These are phyloP conservation scores for Canavalia ensiformis DNA, from an alignment of 306 rosid genomes.

Conservation along the genomic window DNA sequence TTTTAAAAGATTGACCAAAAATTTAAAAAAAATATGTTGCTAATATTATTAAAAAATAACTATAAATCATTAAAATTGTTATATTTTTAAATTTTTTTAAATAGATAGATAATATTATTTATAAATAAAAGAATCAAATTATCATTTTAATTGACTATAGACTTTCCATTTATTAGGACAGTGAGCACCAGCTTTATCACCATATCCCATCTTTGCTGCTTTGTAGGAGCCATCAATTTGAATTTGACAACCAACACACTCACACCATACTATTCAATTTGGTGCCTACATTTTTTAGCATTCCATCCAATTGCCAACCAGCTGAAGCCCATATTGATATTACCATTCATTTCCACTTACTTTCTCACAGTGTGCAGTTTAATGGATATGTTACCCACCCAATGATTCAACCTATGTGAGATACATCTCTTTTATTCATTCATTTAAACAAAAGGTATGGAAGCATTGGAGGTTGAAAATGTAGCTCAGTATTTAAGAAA, in stretches of 20 bases:
- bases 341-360: not conserved
- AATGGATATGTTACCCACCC: not conserved
- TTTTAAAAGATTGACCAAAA: too few species aligned
- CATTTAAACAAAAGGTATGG: not conserved
- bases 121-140: too few species aligned
- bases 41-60: too few species aligned
- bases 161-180: not conserved
- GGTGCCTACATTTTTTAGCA: not conserved
- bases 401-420: not conserved
- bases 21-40: too few species aligned
- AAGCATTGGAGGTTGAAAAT: conserved; percentile 42
- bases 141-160: conserved; percentile 14
- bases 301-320: not conserved
- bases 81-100: too few species aligned
- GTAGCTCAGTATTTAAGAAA: conserved; percentile 22
- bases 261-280: not conserved
- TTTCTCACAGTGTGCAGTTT: not conserved
- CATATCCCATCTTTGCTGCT: not conserved
- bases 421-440: not conserved
- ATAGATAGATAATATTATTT: too few species aligned
- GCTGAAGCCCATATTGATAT: not conserved
- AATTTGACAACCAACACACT: conserved; percentile 27
- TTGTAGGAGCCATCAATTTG: not conserved
- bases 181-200: not conserved
- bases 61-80: too few species aligned